These are phyloP conservation scores for Rhynchosporium graminicola DNA, from an alignment of 2,329 filamentous ascomycete species.

Conservation along the genomic window DNA sequence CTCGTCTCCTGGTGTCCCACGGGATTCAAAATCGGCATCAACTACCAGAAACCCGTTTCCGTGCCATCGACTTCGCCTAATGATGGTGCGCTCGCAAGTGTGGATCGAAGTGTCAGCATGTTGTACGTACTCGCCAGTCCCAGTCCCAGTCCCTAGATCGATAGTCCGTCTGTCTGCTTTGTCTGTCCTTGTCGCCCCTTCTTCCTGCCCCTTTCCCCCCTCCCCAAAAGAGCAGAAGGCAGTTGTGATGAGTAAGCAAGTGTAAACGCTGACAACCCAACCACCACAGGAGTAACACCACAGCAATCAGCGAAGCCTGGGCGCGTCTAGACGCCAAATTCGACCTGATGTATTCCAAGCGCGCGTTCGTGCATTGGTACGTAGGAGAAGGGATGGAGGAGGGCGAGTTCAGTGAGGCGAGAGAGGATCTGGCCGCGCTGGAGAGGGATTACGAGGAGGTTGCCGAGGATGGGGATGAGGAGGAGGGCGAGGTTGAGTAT, in stretches of 20 bases:
- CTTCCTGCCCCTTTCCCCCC: too few species aligned
- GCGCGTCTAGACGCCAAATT: conserved; percentile 66
- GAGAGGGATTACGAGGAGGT: conserved; percentile 69
- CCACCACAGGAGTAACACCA: conserved; percentile 55
- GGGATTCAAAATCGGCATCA: conserved; percentile 69
- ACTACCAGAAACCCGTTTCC: conserved; percentile 59
- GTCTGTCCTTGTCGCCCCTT: too few species aligned
- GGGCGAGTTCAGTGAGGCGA: conserved; percentile 66
- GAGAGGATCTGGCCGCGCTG: conserved; percentile 65
- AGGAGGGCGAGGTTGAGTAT: conserved; percentile 44
- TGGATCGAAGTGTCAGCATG: conserved; percentile 60
- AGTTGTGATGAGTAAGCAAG: too few species aligned
- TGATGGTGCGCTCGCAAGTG: conserved; percentile 52
- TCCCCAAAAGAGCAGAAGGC: too few species aligned
- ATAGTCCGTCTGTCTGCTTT: too few species aligned
- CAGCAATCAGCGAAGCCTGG: conserved; percentile 67
- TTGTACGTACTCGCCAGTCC: conserved; percentile 38
- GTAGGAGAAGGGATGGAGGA: conserved; percentile 72
- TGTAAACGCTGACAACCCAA: too few species aligned
- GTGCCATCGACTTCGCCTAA: conserved; percentile 46
- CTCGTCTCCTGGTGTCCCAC: conserved; percentile 70
- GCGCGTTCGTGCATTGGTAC: conserved; percentile 72
- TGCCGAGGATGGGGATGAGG: conserved; percentile 54
- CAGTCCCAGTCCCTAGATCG: too few species aligned
- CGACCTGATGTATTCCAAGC: conserved; percentile 70